Percentiles rank a stretch among this genome's conserved stretches.
These are phyloP conservation scores for Lyophyllum atratum DNA, from an alignment of 768 basidiomycete species.

Conservation along the genomic window DNA sequence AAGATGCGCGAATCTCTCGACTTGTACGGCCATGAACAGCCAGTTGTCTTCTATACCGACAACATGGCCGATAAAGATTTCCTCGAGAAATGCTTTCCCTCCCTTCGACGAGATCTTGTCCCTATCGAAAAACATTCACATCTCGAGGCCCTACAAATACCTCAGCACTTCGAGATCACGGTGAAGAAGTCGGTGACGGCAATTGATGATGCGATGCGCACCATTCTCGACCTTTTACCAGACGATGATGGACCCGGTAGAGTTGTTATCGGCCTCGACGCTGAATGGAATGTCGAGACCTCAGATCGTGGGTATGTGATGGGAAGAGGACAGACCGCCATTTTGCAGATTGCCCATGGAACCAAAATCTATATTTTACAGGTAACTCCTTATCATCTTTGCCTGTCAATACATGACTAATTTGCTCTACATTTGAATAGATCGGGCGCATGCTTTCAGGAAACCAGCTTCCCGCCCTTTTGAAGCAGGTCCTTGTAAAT, in stretches of 20 bases:
- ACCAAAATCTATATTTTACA: slow-evolving; percentile 21
- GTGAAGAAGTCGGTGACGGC: slow-evolving; percentile 5
- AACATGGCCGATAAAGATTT: slow-evolving; percentile 28
- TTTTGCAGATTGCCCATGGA: slow-evolving; percentile 22
- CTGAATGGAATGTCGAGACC: slow-evolving; percentile 27
- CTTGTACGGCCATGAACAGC: slow-evolving; percentile 25
- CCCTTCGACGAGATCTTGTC: slow-evolving; percentile 12
- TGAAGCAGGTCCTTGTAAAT: slow-evolving; percentile 11
- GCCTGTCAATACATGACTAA: background rate
- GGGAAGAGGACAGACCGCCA: slow-evolving; percentile 18
- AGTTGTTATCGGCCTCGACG: slow-evolving; percentile 21
- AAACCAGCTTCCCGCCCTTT: background rate
- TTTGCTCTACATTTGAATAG: background rate
- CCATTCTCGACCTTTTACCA: slow-evolving; percentile 19
- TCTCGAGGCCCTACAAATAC: slow-evolving; percentile 20
- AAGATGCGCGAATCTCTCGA: slow-evolving; percentile 25
- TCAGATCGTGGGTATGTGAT: slow-evolving; percentile 11
- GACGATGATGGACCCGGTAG: slow-evolving; percentile 7
- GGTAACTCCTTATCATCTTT: background rate
- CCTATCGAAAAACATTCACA: slow-evolving; percentile 21
- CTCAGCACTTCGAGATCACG: slow-evolving; percentile 11
- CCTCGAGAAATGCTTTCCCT: slow-evolving; percentile 14
- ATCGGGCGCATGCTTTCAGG: background rate
- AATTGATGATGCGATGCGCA: slow-evolving; percentile 21
- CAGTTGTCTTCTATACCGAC: slow-evolving; percentile 29